Base-by-base conservation (phyloP, 1,139 yeast species). In the Candida tetrigidarum region DNA sequence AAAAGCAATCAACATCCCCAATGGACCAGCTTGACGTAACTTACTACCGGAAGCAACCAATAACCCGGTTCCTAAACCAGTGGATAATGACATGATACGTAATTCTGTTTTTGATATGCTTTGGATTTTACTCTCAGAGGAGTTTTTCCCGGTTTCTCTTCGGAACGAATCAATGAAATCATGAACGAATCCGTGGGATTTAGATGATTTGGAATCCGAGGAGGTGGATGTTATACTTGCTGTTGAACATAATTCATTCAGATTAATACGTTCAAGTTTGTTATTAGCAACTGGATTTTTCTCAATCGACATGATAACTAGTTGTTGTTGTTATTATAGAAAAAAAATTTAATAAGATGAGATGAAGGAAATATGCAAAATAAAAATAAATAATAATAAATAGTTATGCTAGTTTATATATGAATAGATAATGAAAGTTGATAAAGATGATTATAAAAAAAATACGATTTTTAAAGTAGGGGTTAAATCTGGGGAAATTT, bases 11-110 rank as follows among this genome's bases (percentile, higher is more conserved):
- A 69, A 55, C 34, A 68, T 56, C 18, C 72, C 71, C 32, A 67
- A 62, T 5, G 74, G 74, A 20, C 74, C 75, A 35, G 73, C 73
- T 16, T 60, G 49, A 18, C 59, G 56, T 44, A 69, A 60, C 27
- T 66, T 63, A 38, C 56, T 47, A 11, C 74, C 73, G 16, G 66
- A 57, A 27, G 74, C 73, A 40, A 72, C 70, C 44, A 69, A 69
- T 32, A 72, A 58, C 42, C 78, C 77, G 28, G 74, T 66, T 38
- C 78, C 78, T 40, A 73, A 69, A 40, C 74, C 69, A 22, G 75
- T 73, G 34, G 76, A 69, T 42, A 72, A 58, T 19, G 75, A 71
- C 55, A 71, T 72, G 64, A 72, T 66, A 47, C 69, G 69, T 47
- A 71, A 60, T 50, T 71, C 75, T 57, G 73, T 66, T 37, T 51